phyloP scores from a whole-genome alignment of 2,329 filamentous ascomycete genomes.

The Samsoniella hepiali region DNA sequence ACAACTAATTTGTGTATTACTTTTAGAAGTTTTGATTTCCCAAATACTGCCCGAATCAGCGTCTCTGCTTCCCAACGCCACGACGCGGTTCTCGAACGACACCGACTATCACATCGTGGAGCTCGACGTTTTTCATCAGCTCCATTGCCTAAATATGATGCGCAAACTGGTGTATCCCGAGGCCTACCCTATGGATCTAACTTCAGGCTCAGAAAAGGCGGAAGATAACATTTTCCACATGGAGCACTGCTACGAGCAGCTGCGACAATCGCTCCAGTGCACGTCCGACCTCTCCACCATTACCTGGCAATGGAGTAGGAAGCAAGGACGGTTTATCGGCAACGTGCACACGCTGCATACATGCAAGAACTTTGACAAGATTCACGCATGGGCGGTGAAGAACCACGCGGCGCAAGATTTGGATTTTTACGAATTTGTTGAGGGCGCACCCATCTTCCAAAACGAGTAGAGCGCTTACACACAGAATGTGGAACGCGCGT shows the following conservation, averaged over 20 bases:
- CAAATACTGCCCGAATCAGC: slow-evolving; percentile 55
- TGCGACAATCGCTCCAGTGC: slow-evolving; percentile 52
- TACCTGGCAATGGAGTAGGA: slow-evolving; percentile 47
- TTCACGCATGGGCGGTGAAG: slow-evolving; percentile 47
- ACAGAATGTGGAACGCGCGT: too few species aligned
- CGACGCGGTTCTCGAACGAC: slow-evolving; percentile 50
- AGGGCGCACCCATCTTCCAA: slow-evolving; percentile 20
- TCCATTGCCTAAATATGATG: slow-evolving; percentile 48
- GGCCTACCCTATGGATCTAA: slow-evolving; percentile 39
- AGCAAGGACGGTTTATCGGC: slow-evolving; percentile 47
- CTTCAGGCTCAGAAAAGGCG: slow-evolving; percentile 45
- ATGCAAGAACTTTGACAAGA: slow-evolving; percentile 51
- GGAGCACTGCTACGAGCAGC: slow-evolving; percentile 55
- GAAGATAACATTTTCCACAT: slow-evolving; percentile 28
- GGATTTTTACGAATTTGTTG: slow-evolving; percentile 19
- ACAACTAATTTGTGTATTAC: neutral
- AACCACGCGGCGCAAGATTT: slow-evolving; percentile 18
- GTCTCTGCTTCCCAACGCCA: slow-evolving; percentile 49
- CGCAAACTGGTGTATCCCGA: slow-evolving; percentile 47
- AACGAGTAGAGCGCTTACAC: neutral
- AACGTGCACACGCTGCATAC: slow-evolving; percentile 51
- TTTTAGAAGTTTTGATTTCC: slow-evolving; percentile 49
- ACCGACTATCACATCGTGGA: slow-evolving; percentile 53
- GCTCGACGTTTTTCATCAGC: slow-evolving; percentile 53
- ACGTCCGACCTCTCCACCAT: slow-evolving; percentile 52